phyloP scores from a whole-genome alignment of 805 yeast genomes.

The Hanseniaspora singularis region DNA sequence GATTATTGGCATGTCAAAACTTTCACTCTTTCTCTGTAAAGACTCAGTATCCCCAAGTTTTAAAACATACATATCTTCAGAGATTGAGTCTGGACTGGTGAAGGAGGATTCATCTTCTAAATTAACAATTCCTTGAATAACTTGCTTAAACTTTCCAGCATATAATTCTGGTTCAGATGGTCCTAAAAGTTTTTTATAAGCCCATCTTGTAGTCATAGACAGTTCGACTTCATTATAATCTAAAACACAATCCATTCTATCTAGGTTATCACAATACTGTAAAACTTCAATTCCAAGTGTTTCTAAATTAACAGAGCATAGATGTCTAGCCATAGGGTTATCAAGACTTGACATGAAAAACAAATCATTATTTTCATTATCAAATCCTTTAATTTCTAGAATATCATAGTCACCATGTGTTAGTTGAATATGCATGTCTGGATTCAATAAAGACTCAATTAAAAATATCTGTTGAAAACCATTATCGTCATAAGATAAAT shows the following conservation, averaged over 20 bases:
- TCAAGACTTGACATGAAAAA: slow-evolving; percentile 46
- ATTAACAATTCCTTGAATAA: slow-evolving; percentile 11
- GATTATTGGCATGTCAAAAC: slow-evolving; percentile 38
- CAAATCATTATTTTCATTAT: slow-evolving; percentile 35
- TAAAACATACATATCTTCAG: slow-evolving; percentile 17
- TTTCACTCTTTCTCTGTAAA: slow-evolving; percentile 20
- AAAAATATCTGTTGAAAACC: slow-evolving; percentile 57
- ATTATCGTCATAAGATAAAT: slow-evolving; percentile 38
- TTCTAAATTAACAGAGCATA: slow-evolving; percentile 39
- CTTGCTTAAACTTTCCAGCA: slow-evolving; percentile 21
- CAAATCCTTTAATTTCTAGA: slow-evolving; percentile 37
- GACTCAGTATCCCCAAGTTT: slow-evolving; percentile 16
- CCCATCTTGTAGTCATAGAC: slow-evolving; percentile 46
- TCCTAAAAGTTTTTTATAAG: slow-evolving; percentile 23
- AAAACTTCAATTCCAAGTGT: slow-evolving; percentile 17
- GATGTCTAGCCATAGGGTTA: slow-evolving; percentile 40
- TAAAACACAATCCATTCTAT: slow-evolving; percentile 20
- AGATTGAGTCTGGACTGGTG: no score
- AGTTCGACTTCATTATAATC: slow-evolving; percentile 37
- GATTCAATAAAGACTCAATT: slow-evolving; percentile 36
- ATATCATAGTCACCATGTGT: slow-evolving; percentile 44
- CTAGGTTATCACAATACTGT: slow-evolving; percentile 17
- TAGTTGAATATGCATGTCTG: slow-evolving; percentile 31
- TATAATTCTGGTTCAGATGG: slow-evolving; percentile 22
- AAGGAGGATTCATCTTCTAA: no score